Evolutionary conservation across 106 monocot genomes (phyloP), one percentile per base, ranked within the genome.

Genomic region (Vanilla planifolia): DNA sequence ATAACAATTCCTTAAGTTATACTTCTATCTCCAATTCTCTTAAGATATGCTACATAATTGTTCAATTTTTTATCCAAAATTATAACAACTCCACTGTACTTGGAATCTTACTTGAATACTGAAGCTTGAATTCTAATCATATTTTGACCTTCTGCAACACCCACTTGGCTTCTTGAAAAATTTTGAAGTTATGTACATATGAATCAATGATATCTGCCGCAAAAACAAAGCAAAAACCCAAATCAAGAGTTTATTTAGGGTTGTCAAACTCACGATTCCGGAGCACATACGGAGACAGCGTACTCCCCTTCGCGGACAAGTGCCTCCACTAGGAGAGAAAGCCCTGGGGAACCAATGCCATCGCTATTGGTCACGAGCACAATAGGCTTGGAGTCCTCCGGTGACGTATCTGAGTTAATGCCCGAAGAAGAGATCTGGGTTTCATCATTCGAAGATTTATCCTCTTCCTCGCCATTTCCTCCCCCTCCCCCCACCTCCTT

Each of bases 281-380:
- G 95, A 10, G 90, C 95, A 55, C 90, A 90, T 51, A 90, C 95
- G 55, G 72, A 62, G 42, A 96, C 76, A 44, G 84, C 74, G 65
- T 40, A 90, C 19, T 16, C 42, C 6, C 80, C 83, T 16, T 66
- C 81, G 43, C 68, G 44, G 23, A 84, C 84, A 34, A 96, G 95
- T 22, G 90, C 84, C 19, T 79, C 80, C 39, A 90, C 86, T 52
- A 96, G 86, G 10, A 60, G 33, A n/a, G 44, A 8, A 55, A 96
- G 78, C 16, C 95, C 95, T 10, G 86, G 86, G 29, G 86, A 80
- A 13, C 61, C 74, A 27, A 96, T 96, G 27, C 95, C 95, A n/a
- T 90, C 95, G 37, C 73, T 78, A 50, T 82, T 86, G 16, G 95
- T 96, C 16, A 96, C 81, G 2, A 96, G 81, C 26, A 96, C 79